Evolutionary conservation across 139 green algal genomes (phyloP).

Genomic region (Limnomonas spitsbergensis): DNA sequence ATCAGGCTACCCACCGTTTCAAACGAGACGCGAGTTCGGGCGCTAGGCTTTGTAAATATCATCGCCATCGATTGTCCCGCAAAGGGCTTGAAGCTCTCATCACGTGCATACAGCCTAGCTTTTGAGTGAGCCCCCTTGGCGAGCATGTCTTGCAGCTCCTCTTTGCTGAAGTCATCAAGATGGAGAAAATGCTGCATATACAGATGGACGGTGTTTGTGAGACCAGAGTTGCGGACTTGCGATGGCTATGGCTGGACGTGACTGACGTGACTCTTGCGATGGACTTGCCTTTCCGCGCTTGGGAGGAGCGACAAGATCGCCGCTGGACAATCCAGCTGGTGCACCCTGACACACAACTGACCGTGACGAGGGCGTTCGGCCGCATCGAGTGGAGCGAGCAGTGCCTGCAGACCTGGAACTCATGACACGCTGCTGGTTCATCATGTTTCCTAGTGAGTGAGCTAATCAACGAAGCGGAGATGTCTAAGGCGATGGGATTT

Average conservation of each 20-base stretch:
- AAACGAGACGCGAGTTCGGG: slow-evolving; percentile 95
- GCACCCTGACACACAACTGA: not conserved
- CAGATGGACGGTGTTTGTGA: not conserved
- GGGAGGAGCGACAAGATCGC: not conserved
- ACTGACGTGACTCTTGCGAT: not conserved
- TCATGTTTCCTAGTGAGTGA: no score
- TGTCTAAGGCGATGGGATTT: no score
- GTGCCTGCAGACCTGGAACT: no score
- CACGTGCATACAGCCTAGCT: slow-evolving; percentile 68
- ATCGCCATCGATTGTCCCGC: slow-evolving; percentile 91
- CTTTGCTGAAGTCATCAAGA: slow-evolving; percentile 91
- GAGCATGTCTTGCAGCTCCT: slow-evolving; percentile 86
- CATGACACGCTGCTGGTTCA: no score
- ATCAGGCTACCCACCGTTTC: slow-evolving; percentile 92
- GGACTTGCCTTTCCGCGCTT: slow-evolving; percentile 17
- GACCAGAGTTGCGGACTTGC: not conserved
- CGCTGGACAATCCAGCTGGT: not conserved
- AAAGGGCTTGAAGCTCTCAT: slow-evolving; percentile 87
- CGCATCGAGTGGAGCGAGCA: no score
- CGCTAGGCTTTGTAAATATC: slow-evolving; percentile 98
- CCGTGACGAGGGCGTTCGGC: no score
- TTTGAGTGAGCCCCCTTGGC: slow-evolving; percentile 77
- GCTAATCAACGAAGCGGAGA: no score
- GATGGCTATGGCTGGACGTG: not conserved
- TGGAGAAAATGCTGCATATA: slow-evolving; percentile 81